These are phyloP conservation scores for Fusarium sp. DNA, from an alignment of 2,329 filamentous ascomycete genomes.

Conservation along the genomic window DNA sequence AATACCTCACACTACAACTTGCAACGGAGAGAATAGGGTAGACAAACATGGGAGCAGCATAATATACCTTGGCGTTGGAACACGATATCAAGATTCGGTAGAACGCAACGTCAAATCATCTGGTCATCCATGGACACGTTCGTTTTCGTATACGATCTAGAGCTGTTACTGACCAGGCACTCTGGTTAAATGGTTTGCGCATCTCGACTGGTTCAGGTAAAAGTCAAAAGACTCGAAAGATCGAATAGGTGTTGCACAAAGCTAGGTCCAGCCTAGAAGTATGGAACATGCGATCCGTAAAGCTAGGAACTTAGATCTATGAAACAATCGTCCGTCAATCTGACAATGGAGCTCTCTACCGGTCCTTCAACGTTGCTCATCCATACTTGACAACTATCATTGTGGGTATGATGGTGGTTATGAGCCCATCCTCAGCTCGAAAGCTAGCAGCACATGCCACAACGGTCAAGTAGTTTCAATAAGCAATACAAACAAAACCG, in stretches of 20 bases:
- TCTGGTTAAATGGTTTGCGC: background rate
- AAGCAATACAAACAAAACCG: background rate
- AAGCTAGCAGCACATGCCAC: background rate
- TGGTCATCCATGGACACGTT: background rate
- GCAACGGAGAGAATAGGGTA: constrained; percentile 14
- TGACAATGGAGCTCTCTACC: background rate
- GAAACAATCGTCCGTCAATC: background rate
- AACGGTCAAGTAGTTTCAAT: background rate
- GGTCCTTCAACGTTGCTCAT: background rate
- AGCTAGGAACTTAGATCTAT: background rate
- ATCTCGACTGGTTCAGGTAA: background rate
- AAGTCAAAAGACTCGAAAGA: background rate
- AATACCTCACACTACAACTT: constrained; percentile 34
- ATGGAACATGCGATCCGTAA: background rate
- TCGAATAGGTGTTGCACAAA: background rate
- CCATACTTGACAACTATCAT: background rate
- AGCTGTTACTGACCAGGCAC: background rate
- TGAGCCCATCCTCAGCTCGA: background rate
- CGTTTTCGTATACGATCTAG: background rate
- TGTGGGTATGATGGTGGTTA: background rate
- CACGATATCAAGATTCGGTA: constrained; percentile 1
- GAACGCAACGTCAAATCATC: background rate
- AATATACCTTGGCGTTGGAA: constrained; percentile 34
- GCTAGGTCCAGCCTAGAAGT: background rate
- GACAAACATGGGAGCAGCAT: constrained; percentile 30